These are phyloP conservation scores for Avena atlantica DNA, from an alignment of 176 grass and related monocot species.

Conservation along the genomic window DNA sequence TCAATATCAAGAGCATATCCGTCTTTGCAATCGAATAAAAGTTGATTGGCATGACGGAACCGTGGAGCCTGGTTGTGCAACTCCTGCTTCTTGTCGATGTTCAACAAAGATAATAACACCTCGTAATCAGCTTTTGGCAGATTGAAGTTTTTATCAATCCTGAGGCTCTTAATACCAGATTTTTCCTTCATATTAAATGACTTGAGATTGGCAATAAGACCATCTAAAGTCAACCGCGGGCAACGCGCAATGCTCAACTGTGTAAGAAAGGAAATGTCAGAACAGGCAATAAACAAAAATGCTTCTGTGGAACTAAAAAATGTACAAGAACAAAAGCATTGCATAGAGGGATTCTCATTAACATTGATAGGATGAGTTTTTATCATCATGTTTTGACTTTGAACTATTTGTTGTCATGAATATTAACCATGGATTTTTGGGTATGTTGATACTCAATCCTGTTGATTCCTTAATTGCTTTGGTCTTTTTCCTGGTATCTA, in stretches of 20 bases:
- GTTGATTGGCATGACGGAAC: constrained; percentile 55
- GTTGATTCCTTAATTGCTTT: not conserved
- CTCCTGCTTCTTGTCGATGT: constrained; percentile 51
- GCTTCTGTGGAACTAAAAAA: not conserved
- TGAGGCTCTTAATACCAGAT: constrained; percentile 67
- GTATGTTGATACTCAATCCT: not conserved
- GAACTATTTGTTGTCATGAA: not conserved
- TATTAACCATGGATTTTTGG: not conserved
- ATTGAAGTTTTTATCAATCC: constrained; percentile 60
- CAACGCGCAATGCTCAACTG: constrained; percentile 75
- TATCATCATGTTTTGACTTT: not conserved
- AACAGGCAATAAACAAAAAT: not conserved
- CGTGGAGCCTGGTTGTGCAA: constrained; percentile 42
- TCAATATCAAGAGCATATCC: constrained; percentile 80
- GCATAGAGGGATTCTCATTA: not conserved
- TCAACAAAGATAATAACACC: constrained; percentile 64
- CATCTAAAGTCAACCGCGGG: constrained; percentile 60
- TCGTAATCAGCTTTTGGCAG: constrained; percentile 63
- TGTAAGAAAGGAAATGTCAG: constrained; percentile 29
- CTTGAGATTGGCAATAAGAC: constrained; percentile 70
- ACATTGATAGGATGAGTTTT: not conserved
- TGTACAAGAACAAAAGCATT: not conserved
- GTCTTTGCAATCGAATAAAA: constrained; percentile 63
- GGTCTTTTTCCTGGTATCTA: constrained; percentile 3
- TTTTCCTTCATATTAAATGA: constrained; percentile 58